Conservation (phyloP, 2,329 filamentous ascomycete species). For the Stachybotrys chlorohalonatus region DNA sequence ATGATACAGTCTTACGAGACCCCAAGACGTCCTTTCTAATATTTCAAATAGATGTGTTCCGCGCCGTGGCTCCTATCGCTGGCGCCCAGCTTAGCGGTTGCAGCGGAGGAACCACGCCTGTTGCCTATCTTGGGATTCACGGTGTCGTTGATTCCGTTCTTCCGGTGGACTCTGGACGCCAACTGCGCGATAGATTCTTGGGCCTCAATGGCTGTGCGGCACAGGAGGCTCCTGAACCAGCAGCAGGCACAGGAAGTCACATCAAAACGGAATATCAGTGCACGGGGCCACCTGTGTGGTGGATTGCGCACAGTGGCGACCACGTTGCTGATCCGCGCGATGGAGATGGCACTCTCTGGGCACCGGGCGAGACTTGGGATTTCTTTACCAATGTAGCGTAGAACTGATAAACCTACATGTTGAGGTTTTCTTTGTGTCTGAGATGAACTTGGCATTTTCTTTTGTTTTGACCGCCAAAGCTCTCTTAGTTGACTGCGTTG, state of each 20-base stretch:
- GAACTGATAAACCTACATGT: too few relatives aligned
- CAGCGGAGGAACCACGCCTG: slow-evolving; percentile 23
- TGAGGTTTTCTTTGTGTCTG: too few relatives aligned
- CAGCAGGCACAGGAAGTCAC: slow-evolving; percentile 7
- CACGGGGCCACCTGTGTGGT: slow-evolving; percentile 15
- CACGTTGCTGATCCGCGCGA: slow-evolving; percentile 12
- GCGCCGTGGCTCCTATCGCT: slow-evolving; percentile 26
- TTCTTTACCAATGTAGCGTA: slow-evolving; percentile 10
- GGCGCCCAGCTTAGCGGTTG: slow-evolving; percentile 24
- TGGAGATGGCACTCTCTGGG: neutral
- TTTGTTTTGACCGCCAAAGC: too few relatives aligned
- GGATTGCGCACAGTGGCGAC: slow-evolving; percentile 17
- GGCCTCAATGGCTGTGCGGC: slow-evolving; percentile 25
- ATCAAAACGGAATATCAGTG: slow-evolving; percentile 16
- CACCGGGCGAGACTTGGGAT: slow-evolving; percentile 9
- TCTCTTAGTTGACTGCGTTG: too few relatives aligned
- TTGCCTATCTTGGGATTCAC: slow-evolving; percentile 30
- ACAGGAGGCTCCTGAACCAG: slow-evolving; percentile 11
- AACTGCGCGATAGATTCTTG: slow-evolving; percentile 27
- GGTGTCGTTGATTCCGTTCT: slow-evolving; percentile 27
- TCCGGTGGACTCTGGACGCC: slow-evolving; percentile 19
- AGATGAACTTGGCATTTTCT: too few relatives aligned
- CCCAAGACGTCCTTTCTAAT: neutral
- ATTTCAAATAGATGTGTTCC: slow-evolving; percentile 19
- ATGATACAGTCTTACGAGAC: slow-evolving; percentile 18